Conservation (phyloP, 352 stramenopile genomes). For the Globisporangium parvum region DNA sequence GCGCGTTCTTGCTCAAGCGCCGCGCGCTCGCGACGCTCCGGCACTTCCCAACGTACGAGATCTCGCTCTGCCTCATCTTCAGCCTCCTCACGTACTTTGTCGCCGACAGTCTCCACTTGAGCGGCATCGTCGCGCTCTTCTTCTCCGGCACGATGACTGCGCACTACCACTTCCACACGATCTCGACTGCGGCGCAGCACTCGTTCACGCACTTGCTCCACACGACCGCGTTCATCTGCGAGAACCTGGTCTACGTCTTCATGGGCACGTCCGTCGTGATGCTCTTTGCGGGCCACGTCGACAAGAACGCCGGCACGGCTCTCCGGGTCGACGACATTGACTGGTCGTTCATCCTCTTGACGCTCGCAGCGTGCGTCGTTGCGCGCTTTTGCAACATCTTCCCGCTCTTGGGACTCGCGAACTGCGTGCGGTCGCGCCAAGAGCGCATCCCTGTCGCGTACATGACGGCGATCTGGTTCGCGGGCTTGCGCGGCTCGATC, state of each 20-base stretch:
- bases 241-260: constrained; percentile 84
- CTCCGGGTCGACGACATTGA: constrained; percentile 77
- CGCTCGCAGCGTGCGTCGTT: constrained; percentile 59
- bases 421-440: constrained; percentile 41
- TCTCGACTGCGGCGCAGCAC: constrained; percentile 75
- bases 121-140: constrained; percentile 92
- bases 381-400: constrained; percentile 78
- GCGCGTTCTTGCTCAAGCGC: constrained; percentile 75
- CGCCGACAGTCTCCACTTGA: constrained; percentile 69
- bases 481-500: constrained; percentile 91
- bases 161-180: constrained; percentile 85
- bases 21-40: constrained; percentile 62
- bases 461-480: constrained; percentile 90
- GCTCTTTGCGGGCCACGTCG: constrained; percentile 68
- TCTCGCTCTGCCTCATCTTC: constrained; percentile 83
- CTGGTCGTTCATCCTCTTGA: constrained; percentile 76
- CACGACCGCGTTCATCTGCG: constrained; percentile 72
- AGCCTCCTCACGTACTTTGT: constrained; percentile 84
- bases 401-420: constrained; percentile 65
- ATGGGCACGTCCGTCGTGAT: constrained; percentile 84
- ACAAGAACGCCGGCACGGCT: constrained; percentile 45
- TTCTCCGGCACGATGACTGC: constrained; percentile 90
- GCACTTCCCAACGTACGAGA: constrained; percentile 83
- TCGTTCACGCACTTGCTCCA: constrained; percentile 83
- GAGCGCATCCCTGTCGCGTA: constrained; percentile 67